Percentiles rank a stretch among this genome's conserved stretches.
Evolutionary conservation across 169 alveolate species (phyloP).

Genomic region (Plasmodium gonderi): DNA sequence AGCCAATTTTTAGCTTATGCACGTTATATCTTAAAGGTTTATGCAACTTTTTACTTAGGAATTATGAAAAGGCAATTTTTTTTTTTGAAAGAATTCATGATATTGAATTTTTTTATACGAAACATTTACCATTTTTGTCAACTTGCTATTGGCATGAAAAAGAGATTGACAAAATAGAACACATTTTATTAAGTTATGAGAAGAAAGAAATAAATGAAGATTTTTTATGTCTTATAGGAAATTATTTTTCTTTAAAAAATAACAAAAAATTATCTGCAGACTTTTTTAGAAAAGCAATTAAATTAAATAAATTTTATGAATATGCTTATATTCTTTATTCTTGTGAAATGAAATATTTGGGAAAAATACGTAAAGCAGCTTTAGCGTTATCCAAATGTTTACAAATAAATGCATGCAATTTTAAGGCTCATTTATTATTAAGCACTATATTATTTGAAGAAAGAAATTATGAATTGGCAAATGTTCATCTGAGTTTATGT

Average conservation of each 20-base stretch:
- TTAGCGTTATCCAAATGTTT: constrained; percentile 53
- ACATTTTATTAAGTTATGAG: constrained; percentile 41
- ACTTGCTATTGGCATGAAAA: constrained; percentile 62
- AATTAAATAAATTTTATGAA: constrained; percentile 46
- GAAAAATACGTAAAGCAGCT: constrained; percentile 36
- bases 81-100: constrained; percentile 43
- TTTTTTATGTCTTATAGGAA: constrained; percentile 64
- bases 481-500: constrained; percentile 68
- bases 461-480: constrained; percentile 17
- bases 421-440: constrained; percentile 49
- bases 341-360: constrained; percentile 52
- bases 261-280: constrained; percentile 19
- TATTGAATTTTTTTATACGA: constrained; percentile 40
- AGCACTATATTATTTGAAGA: constrained; percentile 49
- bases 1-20: constrained; percentile 60
- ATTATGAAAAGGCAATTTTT: constrained; percentile 33
- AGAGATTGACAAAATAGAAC: constrained; percentile 20
- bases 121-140: constrained; percentile 62
- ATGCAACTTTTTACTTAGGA: constrained; percentile 54
- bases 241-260: constrained; percentile 69
- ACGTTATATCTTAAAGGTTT: constrained; percentile 31
- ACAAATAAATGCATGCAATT: constrained; percentile 63
- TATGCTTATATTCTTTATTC: constrained; percentile 64
- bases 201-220: constrained; percentile 61
- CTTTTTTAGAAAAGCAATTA: constrained; percentile 60